Percentiles rank a stretch among this genome's conserved stretches.
Evolutionary conservation across 257 asterid species (phyloP).

Genomic region (Solanum megistacrolobum): DNA sequence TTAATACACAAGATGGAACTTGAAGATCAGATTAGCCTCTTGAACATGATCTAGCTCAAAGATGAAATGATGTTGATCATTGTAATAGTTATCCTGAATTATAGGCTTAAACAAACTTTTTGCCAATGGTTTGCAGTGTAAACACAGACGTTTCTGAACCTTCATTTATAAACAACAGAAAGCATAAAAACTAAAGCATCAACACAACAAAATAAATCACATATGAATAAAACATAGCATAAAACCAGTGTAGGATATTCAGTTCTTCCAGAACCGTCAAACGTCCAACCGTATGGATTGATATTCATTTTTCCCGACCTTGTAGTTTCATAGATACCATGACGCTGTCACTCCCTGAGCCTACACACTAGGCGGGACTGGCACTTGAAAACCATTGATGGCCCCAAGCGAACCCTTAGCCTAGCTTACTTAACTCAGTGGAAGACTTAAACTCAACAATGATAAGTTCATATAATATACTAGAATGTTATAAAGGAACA

Average conservation of each 20-base stretch:
- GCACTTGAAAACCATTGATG: too few relatives aligned
- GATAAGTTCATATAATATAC: too few relatives aligned
- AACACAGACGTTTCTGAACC: conserved; percentile 54
- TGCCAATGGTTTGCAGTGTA: conserved; percentile 38
- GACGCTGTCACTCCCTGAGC: conserved; percentile 7
- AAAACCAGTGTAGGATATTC: conserved; percentile 78
- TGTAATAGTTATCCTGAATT: conserved; percentile 59
- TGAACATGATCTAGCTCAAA: conserved; percentile 84
- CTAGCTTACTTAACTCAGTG: too few relatives aligned
- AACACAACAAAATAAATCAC: background rate
- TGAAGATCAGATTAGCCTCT: conserved; percentile 46
- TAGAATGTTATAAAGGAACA: too few relatives aligned
- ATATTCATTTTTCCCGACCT: conserved; percentile 55
- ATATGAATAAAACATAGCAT: background rate
- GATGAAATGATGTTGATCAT: conserved; percentile 36
- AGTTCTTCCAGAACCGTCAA: conserved; percentile 57
- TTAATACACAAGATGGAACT: conserved; percentile 32
- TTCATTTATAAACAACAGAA: conserved; percentile 6
- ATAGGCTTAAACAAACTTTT: conserved; percentile 58
- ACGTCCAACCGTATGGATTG: conserved; percentile 84
- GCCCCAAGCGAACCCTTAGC: too few relatives aligned
- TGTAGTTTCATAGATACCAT: conserved; percentile 84
- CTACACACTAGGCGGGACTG: too few relatives aligned
- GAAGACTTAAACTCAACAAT: too few relatives aligned
- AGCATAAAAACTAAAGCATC: background rate